Conservation (phyloP, 164 flowering plant genomes). For the Nymphaea thermarum region DNA sequence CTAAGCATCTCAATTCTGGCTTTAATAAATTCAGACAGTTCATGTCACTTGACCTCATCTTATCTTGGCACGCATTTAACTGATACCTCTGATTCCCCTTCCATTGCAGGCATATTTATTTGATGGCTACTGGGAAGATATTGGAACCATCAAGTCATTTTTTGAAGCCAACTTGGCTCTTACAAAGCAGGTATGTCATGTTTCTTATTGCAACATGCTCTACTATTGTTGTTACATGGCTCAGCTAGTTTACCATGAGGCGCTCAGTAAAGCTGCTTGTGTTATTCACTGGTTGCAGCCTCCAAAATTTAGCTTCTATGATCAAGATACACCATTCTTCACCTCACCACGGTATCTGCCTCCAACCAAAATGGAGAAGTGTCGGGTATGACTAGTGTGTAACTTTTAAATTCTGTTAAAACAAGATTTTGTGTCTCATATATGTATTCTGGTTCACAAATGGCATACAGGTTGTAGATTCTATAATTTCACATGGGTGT, state of each 20-base stretch:
- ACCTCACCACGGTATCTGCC: conserved; percentile 91
- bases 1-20: neutral
- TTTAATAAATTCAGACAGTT: neutral
- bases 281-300: conserved; percentile 31
- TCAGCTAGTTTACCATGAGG: neutral
- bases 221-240: neutral
- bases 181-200: conserved; percentile 52
- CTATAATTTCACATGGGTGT: conserved; percentile 94
- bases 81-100: neutral
- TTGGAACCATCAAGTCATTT: conserved; percentile 85
- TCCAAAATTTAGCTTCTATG: conserved; percentile 73
- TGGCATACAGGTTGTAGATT: conserved; percentile 56
- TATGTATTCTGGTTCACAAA: neutral
- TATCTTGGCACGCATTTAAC: neutral
- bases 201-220: neutral
- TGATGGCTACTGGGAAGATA: conserved; percentile 97
- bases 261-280: neutral
- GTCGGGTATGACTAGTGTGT: conserved; percentile 45
- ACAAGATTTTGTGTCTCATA: neutral
- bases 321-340: conserved; percentile 86
- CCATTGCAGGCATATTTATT: conserved; percentile 71
- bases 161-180: conserved; percentile 92
- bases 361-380: conserved; percentile 80
- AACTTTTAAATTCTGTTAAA: neutral
- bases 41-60: no score